Evolutionary conservation across 2,329 filamentous ascomycete genomes (phyloP).

Genomic region (Stagonosporopsis chrysanthemi): DNA sequence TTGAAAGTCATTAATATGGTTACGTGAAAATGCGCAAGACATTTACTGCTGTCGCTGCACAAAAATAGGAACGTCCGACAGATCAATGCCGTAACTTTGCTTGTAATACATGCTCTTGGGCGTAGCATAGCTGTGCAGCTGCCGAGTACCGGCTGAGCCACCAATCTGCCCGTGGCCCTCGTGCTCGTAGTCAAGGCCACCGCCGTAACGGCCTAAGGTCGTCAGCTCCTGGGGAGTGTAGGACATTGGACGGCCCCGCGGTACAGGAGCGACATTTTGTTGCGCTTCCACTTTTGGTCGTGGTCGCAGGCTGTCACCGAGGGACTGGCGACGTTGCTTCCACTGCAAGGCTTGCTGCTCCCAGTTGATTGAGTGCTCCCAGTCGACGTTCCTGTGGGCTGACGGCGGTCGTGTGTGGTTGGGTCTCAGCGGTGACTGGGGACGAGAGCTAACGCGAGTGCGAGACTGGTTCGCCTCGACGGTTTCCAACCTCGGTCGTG

Average conservation of each 20-base stretch:
- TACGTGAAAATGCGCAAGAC: not conserved
- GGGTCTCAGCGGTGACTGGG: conserved; percentile 11
- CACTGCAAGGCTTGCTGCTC: conserved; percentile 36
- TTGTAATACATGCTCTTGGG: conserved; percentile 41
- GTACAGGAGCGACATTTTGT: conserved; percentile 12
- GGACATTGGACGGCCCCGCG: conserved; percentile 9
- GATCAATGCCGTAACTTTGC: conserved; percentile 42
- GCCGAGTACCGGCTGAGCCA: conserved; percentile 48
- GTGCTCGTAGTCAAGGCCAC: conserved; percentile 48
- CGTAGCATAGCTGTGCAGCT: conserved; percentile 40
- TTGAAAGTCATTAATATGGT: conserved; percentile 13
- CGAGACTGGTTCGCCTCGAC: conserved; percentile 15
- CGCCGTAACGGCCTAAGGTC: conserved; percentile 45
- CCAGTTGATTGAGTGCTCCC: conserved; percentile 33
- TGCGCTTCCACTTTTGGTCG: conserved; percentile 9
- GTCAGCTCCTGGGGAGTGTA: conserved; percentile 12
- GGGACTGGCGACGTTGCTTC: conserved; percentile 42
- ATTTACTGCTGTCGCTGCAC: conserved; percentile 23
- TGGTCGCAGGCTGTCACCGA: conserved; percentile 36
- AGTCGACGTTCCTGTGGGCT: conserved; percentile 23
- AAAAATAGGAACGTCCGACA: conserved; percentile 45
- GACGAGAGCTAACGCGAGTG: conserved; percentile 7
- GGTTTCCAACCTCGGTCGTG: conserved; percentile 19
- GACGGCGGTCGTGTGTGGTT: conserved; percentile 17
- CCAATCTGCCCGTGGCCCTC: conserved; percentile 43